Percentiles rank a stretch among this genome's conserved stretches.
phyloP scores from a whole-genome alignment of 805 yeast genomes.

The Maudiozyma turicensis region DNA sequence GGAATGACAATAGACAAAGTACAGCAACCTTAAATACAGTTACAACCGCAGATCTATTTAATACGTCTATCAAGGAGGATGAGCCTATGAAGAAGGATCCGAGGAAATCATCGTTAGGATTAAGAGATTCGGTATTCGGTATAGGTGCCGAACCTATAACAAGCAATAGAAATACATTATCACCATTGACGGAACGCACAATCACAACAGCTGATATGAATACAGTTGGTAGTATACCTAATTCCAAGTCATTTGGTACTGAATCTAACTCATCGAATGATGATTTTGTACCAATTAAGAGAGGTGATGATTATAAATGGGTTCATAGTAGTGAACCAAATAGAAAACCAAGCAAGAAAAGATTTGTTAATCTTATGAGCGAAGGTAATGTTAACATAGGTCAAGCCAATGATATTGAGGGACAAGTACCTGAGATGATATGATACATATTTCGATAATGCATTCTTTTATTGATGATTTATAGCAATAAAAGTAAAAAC shows the following conservation, averaged over 20 bases:
- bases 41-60: conserved; percentile 72
- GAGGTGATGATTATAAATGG: conserved; percentile 25
- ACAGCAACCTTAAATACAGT: conserved; percentile 71
- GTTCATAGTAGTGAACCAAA: conserved; percentile 19
- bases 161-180: conserved; percentile 1
- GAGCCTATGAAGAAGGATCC: conserved; percentile 35
- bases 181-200: conserved; percentile 9
- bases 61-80: conserved; percentile 67
- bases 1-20: conserved; percentile 43
- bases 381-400: conserved; percentile 28
- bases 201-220: background rate
- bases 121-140: conserved; percentile 34
- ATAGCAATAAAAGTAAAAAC: conserved; percentile 5
- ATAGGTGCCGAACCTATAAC: background rate
- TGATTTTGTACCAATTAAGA: conserved; percentile 28
- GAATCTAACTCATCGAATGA: conserved; percentile 22
- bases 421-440: conserved; percentile 25
- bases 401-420: conserved; percentile 26
- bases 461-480: background rate
- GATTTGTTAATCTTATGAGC: conserved; percentile 30
- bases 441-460: conserved; percentile 2
- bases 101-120: conserved; percentile 32
- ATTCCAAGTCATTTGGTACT: conserved; percentile 5
- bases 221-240: background rate
- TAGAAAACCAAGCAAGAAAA: conserved; percentile 28